These are phyloP conservation scores for Capronia epimyces DNA, from an alignment of 2,329 filamentous ascomycete species.

Conservation along the genomic window DNA sequence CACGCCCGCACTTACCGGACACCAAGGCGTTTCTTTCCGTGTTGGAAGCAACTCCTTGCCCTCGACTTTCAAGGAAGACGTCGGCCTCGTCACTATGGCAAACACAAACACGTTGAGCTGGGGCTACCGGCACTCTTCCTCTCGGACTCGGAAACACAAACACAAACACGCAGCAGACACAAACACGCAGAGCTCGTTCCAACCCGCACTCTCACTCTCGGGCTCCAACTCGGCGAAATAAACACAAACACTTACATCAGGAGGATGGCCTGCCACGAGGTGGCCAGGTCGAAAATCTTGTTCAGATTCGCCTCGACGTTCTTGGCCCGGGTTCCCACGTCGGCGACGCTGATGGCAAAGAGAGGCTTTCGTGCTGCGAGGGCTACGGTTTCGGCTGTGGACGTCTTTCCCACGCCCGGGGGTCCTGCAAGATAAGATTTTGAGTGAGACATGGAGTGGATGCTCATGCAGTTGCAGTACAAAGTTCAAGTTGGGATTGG, in stretches of 20 bases:
- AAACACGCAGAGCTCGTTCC: neutral
- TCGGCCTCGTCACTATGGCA: conserved; percentile 17
- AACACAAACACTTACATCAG: neutral
- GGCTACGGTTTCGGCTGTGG: conserved; percentile 62
- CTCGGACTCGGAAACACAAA: too few species aligned
- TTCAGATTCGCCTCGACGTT: conserved; percentile 16
- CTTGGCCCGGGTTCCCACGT: conserved; percentile 2
- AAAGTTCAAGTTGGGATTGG: neutral
- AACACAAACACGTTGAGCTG: too few species aligned
- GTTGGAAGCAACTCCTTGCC: conserved; percentile 12
- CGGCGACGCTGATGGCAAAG: conserved; percentile 18
- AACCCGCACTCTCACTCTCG: too few species aligned
- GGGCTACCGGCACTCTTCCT: too few species aligned
- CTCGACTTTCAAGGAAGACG: conserved; percentile 15
- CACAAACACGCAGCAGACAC: neutral
- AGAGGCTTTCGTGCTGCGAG: conserved; percentile 40
- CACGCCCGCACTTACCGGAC: conserved; percentile 11
- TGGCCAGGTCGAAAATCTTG: conserved; percentile 22
- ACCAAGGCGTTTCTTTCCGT: conserved; percentile 27
- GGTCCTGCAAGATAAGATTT: conserved; percentile 9
- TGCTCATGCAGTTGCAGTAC: too few species aligned
- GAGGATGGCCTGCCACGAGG: neutral
- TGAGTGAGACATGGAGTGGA: neutral
- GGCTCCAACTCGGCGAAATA: too few species aligned
- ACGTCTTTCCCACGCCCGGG: conserved; percentile 53